Conservation (phyloP, 805 yeast genomes). For the Metschnikowia arizonensis region DNA sequence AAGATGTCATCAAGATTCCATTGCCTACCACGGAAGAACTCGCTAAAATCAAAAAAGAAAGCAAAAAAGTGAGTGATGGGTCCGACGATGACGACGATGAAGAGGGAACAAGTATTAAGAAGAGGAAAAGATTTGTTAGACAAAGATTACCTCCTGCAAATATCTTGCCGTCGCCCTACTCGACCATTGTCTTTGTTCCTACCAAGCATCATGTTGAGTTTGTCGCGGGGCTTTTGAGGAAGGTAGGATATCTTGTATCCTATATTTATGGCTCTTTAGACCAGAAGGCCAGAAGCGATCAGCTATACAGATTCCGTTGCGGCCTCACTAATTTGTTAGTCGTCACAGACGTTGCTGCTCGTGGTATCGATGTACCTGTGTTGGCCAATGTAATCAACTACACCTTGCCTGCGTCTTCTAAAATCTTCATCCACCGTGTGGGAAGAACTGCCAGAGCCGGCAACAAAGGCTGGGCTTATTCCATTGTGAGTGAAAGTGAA, state of each 20-base stretch:
- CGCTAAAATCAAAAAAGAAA: slow-evolving; percentile 47
- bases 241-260: slow-evolving; percentile 81
- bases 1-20: slow-evolving; percentile 82
- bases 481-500: slow-evolving; percentile 80
- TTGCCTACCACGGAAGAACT: slow-evolving; percentile 68
- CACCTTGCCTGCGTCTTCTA: slow-evolving; percentile 86
- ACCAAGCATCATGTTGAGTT: slow-evolving; percentile 98
- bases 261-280: slow-evolving; percentile 92
- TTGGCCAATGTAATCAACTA: slow-evolving; percentile 92
- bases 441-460: slow-evolving; percentile 99
- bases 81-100: slow-evolving; percentile 27
- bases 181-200: slow-evolving; percentile 93
- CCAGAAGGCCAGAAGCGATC: slow-evolving; percentile 90
- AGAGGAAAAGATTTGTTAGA: slow-evolving; percentile 42
- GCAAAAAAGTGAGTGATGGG: slow-evolving; percentile 51
- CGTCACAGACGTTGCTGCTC: slow-evolving; percentile 97
- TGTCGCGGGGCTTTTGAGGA: slow-evolving; percentile 61
- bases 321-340: slow-evolving; percentile 85
- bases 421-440: slow-evolving; percentile 92
- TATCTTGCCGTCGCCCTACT: slow-evolving; percentile 75
- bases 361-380: slow-evolving; percentile 98
- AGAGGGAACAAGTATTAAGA: slow-evolving; percentile 25
- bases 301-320: slow-evolving; percentile 74
- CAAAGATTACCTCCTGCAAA: slow-evolving; percentile 72
- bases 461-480: slow-evolving; percentile 94